Evolutionary conservation across 2,329 filamentous ascomycete genomes (phyloP).

Genomic region (Neofusicoccum parvum): DNA sequence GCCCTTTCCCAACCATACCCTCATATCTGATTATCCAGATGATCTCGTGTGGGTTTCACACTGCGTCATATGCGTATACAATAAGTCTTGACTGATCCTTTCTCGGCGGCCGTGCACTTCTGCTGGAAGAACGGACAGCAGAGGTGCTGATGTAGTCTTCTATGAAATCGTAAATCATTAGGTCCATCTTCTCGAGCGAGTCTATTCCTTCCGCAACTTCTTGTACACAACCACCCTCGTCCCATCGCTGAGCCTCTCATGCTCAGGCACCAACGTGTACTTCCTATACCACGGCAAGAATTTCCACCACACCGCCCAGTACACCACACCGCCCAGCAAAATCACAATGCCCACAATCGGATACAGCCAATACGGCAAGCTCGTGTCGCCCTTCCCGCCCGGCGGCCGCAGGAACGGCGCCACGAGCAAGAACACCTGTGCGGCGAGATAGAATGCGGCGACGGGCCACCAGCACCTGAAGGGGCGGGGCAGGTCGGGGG

Average conservation of each 20-base stretch:
- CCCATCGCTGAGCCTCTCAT: conserved; percentile 64
- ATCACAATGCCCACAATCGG: conserved; percentile 55
- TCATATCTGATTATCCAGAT: no score
- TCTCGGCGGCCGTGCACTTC: no score
- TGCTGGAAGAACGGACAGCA: no score
- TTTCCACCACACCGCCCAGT: conserved; percentile 71
- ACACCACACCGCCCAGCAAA: conserved; percentile 62
- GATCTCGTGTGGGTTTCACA: no score
- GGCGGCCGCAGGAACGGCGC: conserved; percentile 62
- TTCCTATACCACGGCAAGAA: conserved; percentile 60
- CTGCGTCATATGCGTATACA: no score
- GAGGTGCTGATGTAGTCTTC: not conserved
- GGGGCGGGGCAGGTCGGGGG: conserved; percentile 63
- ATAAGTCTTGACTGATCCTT: no score
- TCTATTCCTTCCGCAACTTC: conserved; percentile 19
- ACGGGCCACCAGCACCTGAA: conserved; percentile 67
- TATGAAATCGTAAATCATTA: not conserved
- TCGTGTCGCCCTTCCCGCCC: conserved; percentile 23
- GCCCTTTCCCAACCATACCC: no score
- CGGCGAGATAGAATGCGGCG: conserved; percentile 56
- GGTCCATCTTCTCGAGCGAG: no score
- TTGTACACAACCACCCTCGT: conserved; percentile 59
- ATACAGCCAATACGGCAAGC: conserved; percentile 56
- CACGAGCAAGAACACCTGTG: conserved; percentile 59
- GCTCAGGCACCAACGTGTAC: conserved; percentile 65